Conservation (phyloP, 192 early-diverging fungal species). For the Dissophora ornata region DNA sequence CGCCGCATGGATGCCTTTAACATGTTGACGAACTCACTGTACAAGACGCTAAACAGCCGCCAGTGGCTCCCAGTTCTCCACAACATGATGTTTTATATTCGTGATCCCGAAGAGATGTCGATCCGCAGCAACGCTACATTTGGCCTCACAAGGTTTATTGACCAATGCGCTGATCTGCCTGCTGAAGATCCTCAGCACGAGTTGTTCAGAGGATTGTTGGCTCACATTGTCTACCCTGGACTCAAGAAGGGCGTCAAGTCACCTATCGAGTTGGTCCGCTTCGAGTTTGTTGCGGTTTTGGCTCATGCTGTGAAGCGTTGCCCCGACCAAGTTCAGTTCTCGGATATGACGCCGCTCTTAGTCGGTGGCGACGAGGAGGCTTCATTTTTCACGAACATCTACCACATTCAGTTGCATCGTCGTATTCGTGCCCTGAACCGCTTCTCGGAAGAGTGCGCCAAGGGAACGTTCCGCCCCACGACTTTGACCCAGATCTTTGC, state of each 20-base stretch:
- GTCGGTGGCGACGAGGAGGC: conserved; percentile 88
- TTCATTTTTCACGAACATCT: conserved; percentile 95
- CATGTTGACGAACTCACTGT: conserved; percentile 75
- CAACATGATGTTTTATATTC: conserved; percentile 85
- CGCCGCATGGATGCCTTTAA: conserved; percentile 81
- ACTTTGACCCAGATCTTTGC: conserved; percentile 80
- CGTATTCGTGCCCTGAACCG: conserved; percentile 85
- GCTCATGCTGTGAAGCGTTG: conserved; percentile 71
- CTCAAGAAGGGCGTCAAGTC: conserved; percentile 76
- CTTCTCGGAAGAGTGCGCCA: conserved; percentile 66
- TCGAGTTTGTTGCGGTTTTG: conserved; percentile 77
- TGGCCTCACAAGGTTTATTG: conserved; percentile 79
- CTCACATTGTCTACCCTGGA: conserved; percentile 74
- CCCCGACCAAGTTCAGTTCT: conserved; percentile 67
- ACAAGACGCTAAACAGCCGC: conserved; percentile 67
- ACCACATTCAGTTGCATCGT: conserved; percentile 96
- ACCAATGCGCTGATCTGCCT: conserved; percentile 54
- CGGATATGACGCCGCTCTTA: conserved; percentile 72
- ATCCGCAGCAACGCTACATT: conserved; percentile 85
- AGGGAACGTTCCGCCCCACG: conserved; percentile 57
- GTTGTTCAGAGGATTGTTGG: conserved; percentile 62
- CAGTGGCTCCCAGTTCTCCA: conserved; percentile 94
- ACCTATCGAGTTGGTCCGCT: conserved; percentile 67
- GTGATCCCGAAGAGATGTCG: conserved; percentile 88
- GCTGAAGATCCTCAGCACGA: conserved; percentile 36